A percentile compares a stretch with the other conserved stretches of the same genome.
Conservation (phyloP, 2,329 filamentous ascomycete species). For the Diaporthe vexans region DNA sequence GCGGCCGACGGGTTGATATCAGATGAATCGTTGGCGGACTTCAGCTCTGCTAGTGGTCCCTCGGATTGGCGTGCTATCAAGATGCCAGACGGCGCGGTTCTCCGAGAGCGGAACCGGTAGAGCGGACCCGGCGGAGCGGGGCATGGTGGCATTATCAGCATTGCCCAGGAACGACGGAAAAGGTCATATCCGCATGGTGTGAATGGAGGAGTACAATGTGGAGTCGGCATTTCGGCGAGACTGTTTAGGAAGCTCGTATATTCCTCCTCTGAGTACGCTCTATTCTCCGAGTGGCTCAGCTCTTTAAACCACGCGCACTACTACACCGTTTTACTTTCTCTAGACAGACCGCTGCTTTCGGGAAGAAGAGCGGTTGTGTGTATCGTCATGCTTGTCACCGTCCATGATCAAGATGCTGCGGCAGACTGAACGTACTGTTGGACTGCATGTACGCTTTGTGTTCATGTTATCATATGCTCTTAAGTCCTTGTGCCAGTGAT, state of each 20-base stretch:
- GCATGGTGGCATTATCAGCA: neutral
- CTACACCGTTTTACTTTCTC: neutral
- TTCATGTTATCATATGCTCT: too few relatives aligned
- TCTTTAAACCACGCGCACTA: too few relatives aligned
- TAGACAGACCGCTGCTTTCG: neutral
- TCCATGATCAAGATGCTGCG: too few relatives aligned
- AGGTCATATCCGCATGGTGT: neutral
- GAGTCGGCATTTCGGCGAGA: neutral
- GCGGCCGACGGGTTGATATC: too few relatives aligned
- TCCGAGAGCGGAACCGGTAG: conserved; percentile 11
- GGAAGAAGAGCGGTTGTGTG: neutral
- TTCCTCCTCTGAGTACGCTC: neutral
- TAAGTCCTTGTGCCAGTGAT: too few relatives aligned
- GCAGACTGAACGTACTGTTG: too few relatives aligned
- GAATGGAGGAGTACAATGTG: neutral
- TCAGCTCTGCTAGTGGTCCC: too few relatives aligned
- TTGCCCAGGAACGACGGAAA: neutral
- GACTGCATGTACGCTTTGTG: too few relatives aligned
- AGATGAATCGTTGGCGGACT: neutral
- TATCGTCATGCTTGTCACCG: too few relatives aligned
- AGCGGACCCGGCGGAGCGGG: neutral
- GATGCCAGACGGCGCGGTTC: neutral
- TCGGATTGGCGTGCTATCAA: neutral
- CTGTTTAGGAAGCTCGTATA: neutral
- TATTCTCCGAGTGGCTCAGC: neutral